These are phyloP conservation scores for Glycine tomentella DNA, from an alignment of 306 rosid species.

Conservation along the genomic window DNA sequence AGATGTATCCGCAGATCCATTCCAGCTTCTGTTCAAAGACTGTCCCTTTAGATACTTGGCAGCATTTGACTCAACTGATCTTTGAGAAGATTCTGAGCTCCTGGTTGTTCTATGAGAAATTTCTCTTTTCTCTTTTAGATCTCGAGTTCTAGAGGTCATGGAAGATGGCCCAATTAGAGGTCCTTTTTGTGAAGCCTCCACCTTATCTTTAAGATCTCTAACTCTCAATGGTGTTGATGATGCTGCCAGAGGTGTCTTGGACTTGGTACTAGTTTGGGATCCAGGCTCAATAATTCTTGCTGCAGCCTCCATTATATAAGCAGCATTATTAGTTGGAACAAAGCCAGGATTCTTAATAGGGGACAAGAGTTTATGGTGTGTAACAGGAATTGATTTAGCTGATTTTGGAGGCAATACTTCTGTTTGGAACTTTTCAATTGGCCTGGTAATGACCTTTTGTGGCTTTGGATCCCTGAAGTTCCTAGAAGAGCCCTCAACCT, in stretches of 20 bases:
- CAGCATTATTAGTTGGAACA: conserved; percentile 77
- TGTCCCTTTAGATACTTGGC: conserved; percentile 84
- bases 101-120: conserved; percentile 60
- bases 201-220: conserved; percentile 78
- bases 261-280: conserved; percentile 61
- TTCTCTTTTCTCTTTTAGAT: conserved; percentile 68
- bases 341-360: conserved; percentile 88
- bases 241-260: conserved; percentile 59
- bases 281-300: conserved; percentile 87
- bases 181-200: conserved; percentile 69
- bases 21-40: conserved; percentile 88
- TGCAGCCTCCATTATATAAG: conserved; percentile 97
- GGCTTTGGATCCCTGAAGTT: conserved; percentile 63
- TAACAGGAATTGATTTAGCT: conserved; percentile 85
- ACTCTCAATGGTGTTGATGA: conserved; percentile 81
- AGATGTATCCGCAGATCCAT: conserved; percentile 69
- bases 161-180: conserved; percentile 66
- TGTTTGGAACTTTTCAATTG: conserved; percentile 91
- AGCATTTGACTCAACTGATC: conserved; percentile 75
- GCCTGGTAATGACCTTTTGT: conserved; percentile 63
- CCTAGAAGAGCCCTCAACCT: conserved; percentile 55
- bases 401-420: conserved; percentile 96
- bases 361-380: conserved; percentile 93
- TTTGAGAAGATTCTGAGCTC: conserved; percentile 63
- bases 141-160: conserved; percentile 59